Evolutionary conservation across 2,329 filamentous ascomycete species (phyloP).

Genomic region (Pyricularia grisea): DNA sequence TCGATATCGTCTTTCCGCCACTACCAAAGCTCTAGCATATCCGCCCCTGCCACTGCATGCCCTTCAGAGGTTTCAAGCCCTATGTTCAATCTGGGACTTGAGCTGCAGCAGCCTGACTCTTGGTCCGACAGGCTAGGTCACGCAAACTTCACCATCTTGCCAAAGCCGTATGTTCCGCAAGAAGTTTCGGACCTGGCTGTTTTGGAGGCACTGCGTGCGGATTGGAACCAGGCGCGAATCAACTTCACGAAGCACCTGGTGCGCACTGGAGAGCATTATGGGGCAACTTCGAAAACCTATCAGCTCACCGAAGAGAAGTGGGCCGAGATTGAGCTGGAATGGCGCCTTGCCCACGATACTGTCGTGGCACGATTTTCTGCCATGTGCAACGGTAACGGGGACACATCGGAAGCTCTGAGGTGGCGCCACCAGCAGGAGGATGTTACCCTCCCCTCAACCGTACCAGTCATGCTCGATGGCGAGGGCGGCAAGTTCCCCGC

Average conservation of each 20-base stretch:
- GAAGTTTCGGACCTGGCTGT: constrained; percentile 47
- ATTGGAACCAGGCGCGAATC: constrained; percentile 75
- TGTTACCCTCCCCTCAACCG: constrained; percentile 42
- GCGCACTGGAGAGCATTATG: constrained; percentile 83
- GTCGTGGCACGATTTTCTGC: constrained; percentile 45
- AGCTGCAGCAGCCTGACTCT: constrained; percentile 42
- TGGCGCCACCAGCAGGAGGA: constrained; percentile 36
- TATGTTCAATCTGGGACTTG: constrained; percentile 46
- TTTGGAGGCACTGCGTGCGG: constrained; percentile 55
- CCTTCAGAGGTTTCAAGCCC: constrained; percentile 37
- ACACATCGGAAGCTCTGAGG: constrained; percentile 18
- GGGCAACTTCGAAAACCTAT: constrained; percentile 81
- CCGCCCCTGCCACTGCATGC: constrained; percentile 43
- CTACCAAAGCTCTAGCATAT: constrained; percentile 53
- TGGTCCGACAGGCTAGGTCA: constrained; percentile 85
- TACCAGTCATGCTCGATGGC: constrained; percentile 61
- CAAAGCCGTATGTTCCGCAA: constrained; percentile 68
- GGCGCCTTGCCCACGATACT: constrained; percentile 61
- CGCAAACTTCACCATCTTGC: constrained; percentile 84
- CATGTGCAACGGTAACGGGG: constrained; percentile 16
- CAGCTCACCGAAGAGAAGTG: constrained; percentile 81
- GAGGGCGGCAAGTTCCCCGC: constrained; percentile 80
- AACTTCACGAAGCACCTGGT: constrained; percentile 88
- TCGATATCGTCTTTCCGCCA: constrained; percentile 66
- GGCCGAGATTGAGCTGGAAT: constrained; percentile 66